phyloP scores from a whole-genome alignment of 176 grass and related monocot species.

The Rhynchospora pubera region DNA sequence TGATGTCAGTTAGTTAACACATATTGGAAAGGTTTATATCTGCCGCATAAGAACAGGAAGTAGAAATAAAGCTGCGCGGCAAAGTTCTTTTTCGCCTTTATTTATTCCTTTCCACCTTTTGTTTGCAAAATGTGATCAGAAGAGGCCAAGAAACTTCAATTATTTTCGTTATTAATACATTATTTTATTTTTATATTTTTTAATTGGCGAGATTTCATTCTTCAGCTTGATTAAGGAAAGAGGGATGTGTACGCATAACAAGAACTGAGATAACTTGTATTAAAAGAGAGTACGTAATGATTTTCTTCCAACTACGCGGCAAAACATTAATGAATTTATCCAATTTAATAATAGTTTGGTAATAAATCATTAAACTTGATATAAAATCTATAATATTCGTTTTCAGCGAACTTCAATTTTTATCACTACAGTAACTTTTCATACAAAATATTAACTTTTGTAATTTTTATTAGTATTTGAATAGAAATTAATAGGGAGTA shows the following conservation, averaged over 20 bases:
- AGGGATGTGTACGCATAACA: not conserved
- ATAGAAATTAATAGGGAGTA: no score
- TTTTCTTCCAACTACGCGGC: constrained; percentile 10
- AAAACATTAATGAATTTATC: not conserved
- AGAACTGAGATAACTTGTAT: not conserved
- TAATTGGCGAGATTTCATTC: not conserved
- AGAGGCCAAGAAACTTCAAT: not conserved
- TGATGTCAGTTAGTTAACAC: not conserved
- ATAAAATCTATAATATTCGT: no score
- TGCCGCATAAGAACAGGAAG: not conserved
- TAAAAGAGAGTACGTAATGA: constrained; percentile 10
- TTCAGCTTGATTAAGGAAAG: not conserved
- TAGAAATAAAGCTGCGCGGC: not conserved
- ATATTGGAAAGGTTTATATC: not conserved
- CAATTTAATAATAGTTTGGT: not conserved
- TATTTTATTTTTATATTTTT: not conserved
- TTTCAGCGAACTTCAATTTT: no score
- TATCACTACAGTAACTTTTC: no score
- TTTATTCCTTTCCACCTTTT: constrained; percentile 9
- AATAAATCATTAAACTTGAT: no score
- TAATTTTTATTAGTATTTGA: no score
- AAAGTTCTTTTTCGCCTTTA: not conserved
- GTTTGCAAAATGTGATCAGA: not conserved
- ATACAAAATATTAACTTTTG: no score
- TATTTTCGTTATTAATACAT: not conserved